A percentile compares a stretch with the other conserved stretches of the same genome.
Evolutionary conservation across 2,329 filamentous ascomycete species (phyloP).

Genomic region (Fusarium sp.): DNA sequence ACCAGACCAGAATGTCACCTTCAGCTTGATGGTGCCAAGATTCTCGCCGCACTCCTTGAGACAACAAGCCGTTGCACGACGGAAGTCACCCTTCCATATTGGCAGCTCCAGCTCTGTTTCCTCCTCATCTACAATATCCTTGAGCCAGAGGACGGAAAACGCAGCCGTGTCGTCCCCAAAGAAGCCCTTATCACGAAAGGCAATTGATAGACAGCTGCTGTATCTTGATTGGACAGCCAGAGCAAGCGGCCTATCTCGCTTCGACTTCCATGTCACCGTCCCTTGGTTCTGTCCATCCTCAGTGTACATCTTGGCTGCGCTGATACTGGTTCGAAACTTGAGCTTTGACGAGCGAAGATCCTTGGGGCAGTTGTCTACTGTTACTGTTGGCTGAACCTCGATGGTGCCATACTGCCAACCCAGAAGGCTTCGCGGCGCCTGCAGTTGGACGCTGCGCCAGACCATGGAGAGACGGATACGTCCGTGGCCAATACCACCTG

Average conservation of each 20-base stretch:
- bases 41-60: constrained; percentile 58
- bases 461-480: constrained; percentile 76
- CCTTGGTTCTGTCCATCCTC: constrained; percentile 50
- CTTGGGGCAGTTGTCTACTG: constrained; percentile 56
- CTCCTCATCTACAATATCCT: constrained; percentile 76
- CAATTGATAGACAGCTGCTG: constrained; percentile 63
- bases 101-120: constrained; percentile 66
- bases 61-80: constrained; percentile 59
- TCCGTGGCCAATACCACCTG: constrained; percentile 79
- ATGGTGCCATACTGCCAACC: constrained; percentile 81
- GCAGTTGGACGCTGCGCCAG: constrained; percentile 75
- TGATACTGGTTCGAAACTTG: constrained; percentile 69
- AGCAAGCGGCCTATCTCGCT: constrained; percentile 54
- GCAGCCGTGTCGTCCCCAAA: constrained; percentile 67
- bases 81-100: constrained; percentile 71
- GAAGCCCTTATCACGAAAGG: constrained; percentile 55
- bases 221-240: constrained; percentile 72
- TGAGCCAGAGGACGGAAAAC: constrained; percentile 75
- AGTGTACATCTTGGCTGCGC: constrained; percentile 67
- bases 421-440: constrained; percentile 66
- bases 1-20: constrained; percentile 49
- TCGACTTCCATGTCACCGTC: constrained; percentile 60
- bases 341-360: constrained; percentile 62
- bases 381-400: constrained; percentile 66
- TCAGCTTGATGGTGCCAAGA: constrained; percentile 57